These are phyloP conservation scores for Serendipita vermifera DNA, from an alignment of 768 basidiomycete species.

Conservation along the genomic window DNA sequence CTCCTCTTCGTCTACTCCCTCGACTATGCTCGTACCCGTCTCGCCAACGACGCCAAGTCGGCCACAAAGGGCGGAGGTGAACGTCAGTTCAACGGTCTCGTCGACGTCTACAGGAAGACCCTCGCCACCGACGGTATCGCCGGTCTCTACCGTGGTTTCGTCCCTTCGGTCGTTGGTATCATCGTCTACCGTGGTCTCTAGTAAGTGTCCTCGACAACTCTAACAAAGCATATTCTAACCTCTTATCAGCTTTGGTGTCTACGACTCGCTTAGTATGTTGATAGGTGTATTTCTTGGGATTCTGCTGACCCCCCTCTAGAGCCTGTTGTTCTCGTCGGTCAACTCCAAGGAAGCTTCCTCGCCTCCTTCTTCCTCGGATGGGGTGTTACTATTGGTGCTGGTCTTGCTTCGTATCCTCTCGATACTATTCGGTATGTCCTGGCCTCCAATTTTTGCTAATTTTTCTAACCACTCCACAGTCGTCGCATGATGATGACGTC, in stretches of 20 bases:
- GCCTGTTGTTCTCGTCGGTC: slow-evolving; percentile 93
- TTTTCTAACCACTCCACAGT: slow-evolving; percentile 36
- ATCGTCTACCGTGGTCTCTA: slow-evolving; percentile 99
- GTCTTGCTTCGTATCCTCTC: slow-evolving; percentile 93
- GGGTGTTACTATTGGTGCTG: slow-evolving; percentile 99
- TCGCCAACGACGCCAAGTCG: slow-evolving; percentile 95
- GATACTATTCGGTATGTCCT: slow-evolving; percentile 69
- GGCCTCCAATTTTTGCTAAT: not conserved
- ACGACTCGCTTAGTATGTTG: slow-evolving; percentile 76
- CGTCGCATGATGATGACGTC: slow-evolving; percentile 99
- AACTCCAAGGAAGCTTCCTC: slow-evolving; percentile 90
- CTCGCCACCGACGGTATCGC: slow-evolving; percentile 94
- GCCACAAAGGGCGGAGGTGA: slow-evolving; percentile 80
- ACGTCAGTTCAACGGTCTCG: slow-evolving; percentile 97
- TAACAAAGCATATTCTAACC: not conserved
- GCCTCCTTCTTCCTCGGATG: slow-evolving; percentile 96
- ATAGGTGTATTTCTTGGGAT: slow-evolving; percentile 10
- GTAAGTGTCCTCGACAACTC: slow-evolving; percentile 12
- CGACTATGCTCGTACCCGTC: slow-evolving; percentile 98
- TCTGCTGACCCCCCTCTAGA: slow-evolving; percentile 35
- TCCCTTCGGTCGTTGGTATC: slow-evolving; percentile 98
- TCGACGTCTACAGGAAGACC: slow-evolving; percentile 96
- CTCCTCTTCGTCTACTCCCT: slow-evolving; percentile 99
- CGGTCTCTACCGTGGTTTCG: slow-evolving; percentile 99
- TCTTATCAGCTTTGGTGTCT: slow-evolving; percentile 64